Evolutionary conservation across 208 protist species (phyloP), one percentile per base, ranked within the genome.

Genomic region (Trypanosoma melophagium): DNA sequence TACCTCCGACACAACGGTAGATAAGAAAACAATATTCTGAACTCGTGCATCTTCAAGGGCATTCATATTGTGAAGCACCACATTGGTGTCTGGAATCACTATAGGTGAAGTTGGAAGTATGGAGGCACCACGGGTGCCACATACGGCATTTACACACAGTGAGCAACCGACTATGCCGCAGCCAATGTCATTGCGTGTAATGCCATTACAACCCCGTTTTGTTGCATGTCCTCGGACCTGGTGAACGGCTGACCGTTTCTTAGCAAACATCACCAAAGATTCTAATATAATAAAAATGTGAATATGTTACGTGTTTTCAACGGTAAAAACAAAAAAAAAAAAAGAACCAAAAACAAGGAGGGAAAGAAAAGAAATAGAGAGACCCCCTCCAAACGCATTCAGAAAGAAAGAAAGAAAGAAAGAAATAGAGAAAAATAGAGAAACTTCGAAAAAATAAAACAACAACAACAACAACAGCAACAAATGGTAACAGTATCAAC

Each of bases 1-100:
- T 50, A 96, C 89, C 74, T 98, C 92, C n/a, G 71, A 80, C 51
- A 97, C 72, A 5, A 96, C 92, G 19, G 95, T 97, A 41, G 86
- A 84, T 17, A 97, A 78, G 40, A 98, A 77, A 17, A 98, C 77
- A 51, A 96, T 86, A 71, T 98, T 94, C 54, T 81, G 80, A 28
- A 96, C 75, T 0, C 77, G 74, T 1, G 74, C 41, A 57, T 93
- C 80, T 71, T 97, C 90, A 3, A 98, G 72, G 17, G 85, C 81
- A 70, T 95, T 96, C 76, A 98, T 95, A 72, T 98, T 95, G 70
- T 97, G 92, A 52, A 97, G 75, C n/a, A 97, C 75, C 55, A 97
- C 87, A 70, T 96, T 96, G 3, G 92, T 90, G 74, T 98, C 94
- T 0, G 90, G 89, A 31, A 97, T 87, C 13, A 96, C 61, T 21